Base-by-base conservation (phyloP, 179 eudicot genomes). In the Corrigiola litoralis region DNA sequence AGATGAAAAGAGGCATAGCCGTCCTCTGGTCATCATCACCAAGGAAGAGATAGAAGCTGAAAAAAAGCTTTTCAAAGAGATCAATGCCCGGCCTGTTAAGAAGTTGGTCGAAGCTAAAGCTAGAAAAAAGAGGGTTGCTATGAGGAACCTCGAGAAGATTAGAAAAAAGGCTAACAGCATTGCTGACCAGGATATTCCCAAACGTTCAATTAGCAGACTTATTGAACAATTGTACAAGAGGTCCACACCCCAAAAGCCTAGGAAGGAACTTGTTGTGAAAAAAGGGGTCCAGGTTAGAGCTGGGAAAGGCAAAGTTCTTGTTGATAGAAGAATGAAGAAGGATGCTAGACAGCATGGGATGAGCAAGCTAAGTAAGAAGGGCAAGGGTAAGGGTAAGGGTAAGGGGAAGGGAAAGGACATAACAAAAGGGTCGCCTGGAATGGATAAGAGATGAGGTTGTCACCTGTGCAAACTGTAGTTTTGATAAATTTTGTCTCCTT, bases 41-140 rank as follows among this genome's bases (percentile, higher is more conserved):
- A 92, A 92, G 74, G 95, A 89, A 58, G 98, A 92, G 72, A 53
- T 82, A 0, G 78, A 65, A 17, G 96, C 98, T 17, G 86, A 87
- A 79, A 84, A 58, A 64, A 92, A 88, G 1, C 95, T 80, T 38
- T 83, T 85, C 60, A 92, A 71, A 51, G 98, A 79, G 69, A 92
- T 92, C 14, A 75, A 92, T 61, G 84, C 90, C 4, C 86, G 98
- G 6, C 96, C 98, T 38, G 90, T 87, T 4, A 89, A 92, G 84
- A 92, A 92, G 74, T 95, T 92, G 28, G 95, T 88, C 0, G 74
- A 92, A 75, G 98, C 96, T 32, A 92, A 85, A 72, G 96, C 96
- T 40, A 80, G 98, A 42, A 92, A 92, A 84, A 85, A 92, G 80
- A 78, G 90, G 50, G 87, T 65, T 24, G 87, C 82, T 5, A 68